A percentile compares a stretch with the other conserved stretches of the same genome.
Conservation (phyloP, 306 rosid species). For the Glycyrrhiza uralensis region DNA sequence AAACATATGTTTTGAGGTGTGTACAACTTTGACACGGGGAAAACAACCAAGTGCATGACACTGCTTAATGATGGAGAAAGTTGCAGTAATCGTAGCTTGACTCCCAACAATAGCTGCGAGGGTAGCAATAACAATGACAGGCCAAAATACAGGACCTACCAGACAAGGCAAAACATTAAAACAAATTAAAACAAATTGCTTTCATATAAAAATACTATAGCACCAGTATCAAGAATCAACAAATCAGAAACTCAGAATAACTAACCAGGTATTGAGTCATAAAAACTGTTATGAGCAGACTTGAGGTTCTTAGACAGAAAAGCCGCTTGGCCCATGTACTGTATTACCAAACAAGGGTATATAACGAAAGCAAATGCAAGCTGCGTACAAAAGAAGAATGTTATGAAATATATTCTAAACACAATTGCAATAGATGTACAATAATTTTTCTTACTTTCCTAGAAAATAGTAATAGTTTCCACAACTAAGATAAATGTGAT, state of each 20-base stretch:
- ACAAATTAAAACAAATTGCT: constrained; percentile 9
- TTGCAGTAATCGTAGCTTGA: constrained; percentile 79
- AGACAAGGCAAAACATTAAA: constrained; percentile 12
- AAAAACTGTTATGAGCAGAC: constrained; percentile 49
- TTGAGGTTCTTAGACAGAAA: constrained; percentile 58
- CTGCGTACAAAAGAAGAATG: constrained; percentile 45
- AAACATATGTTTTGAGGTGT: constrained; percentile 58
- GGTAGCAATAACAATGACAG: constrained; percentile 69
- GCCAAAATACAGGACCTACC: constrained; percentile 73
- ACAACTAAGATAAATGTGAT: background rate
- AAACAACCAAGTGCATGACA: constrained; percentile 68
- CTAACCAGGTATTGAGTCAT: constrained; percentile 76
- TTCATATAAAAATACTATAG: background rate
- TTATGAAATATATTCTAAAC: background rate
- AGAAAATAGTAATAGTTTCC: background rate
- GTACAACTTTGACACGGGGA: constrained; percentile 21
- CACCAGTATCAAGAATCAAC: constrained; percentile 9
- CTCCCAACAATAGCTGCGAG: constrained; percentile 83
- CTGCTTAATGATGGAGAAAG: constrained; percentile 84
- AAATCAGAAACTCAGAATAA: constrained; percentile 27
- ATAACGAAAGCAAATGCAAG: constrained; percentile 65
- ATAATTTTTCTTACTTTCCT: background rate
- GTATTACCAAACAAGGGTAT: constrained; percentile 85
- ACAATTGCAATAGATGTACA: background rate
- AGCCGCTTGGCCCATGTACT: constrained; percentile 94